Percentiles rank a stretch among this genome's conserved stretches.
These are phyloP conservation scores for Chlamydomonas urium DNA, from an alignment of 139 green algal species.

Conservation along the genomic window DNA sequence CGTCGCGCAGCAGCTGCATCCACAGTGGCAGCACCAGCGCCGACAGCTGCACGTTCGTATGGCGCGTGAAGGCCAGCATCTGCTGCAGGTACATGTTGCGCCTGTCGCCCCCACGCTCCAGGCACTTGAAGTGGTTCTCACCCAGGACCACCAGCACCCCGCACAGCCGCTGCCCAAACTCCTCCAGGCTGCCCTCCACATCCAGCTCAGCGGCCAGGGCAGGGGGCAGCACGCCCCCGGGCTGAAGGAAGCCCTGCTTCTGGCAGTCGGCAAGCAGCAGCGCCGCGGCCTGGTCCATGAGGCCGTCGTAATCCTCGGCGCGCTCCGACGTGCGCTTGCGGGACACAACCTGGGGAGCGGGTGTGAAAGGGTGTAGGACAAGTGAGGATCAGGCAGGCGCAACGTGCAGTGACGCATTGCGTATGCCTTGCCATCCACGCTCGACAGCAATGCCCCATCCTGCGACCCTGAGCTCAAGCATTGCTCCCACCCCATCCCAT, in stretches of 20 bases:
- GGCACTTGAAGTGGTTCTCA: conserved; percentile 12
- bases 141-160: not conserved
- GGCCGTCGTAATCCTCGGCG: not conserved
- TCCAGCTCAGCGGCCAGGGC: conserved; percentile 2
- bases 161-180: conserved; percentile 7
- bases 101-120: not conserved
- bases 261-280: conserved; percentile 14
- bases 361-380: no score
- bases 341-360: not conserved
- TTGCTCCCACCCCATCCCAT: no score
- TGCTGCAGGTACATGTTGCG: conserved; percentile 11
- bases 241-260: conserved; percentile 10
- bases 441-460: no score
- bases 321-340: not conserved
- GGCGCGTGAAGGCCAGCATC: conserved; percentile 1
- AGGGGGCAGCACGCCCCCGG: not conserved
- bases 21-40: conserved; percentile 1
- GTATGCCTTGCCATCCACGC: no score
- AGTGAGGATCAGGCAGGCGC: no score
- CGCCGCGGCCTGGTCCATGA: conserved; percentile 8
- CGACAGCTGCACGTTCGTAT: conserved; percentile 3
- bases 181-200: not conserved
- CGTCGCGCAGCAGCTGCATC: not conserved
- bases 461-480: no score
- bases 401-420: no score